Evolutionary conservation across 306 rosid species (phyloP), one percentile per base, ranked within the genome.

Genomic region (Inga leiocalycina): DNA sequence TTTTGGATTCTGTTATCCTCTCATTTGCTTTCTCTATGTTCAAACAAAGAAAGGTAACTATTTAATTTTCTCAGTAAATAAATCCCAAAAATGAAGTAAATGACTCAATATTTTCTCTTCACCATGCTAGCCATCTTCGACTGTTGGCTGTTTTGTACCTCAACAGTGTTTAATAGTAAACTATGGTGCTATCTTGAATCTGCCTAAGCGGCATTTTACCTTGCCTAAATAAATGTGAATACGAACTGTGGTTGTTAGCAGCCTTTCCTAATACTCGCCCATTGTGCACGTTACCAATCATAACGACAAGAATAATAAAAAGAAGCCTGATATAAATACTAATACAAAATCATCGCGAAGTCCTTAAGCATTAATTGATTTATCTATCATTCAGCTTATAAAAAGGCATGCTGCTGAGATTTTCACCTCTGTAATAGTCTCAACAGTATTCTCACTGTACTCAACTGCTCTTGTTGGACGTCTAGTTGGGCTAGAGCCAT

Each of bases 1-100:
- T 96, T 91, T 87, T 96, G 90, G 99, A 98, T 65, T 90, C 98
- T 82, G 98, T 93, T 45, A 96, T 96, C 85, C 98, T 96, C 84
- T 96, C 99, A 59, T 96, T 96, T 85, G 91, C 99, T 82, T 96
- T 96, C 91, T 96, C 98, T 45, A 96, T 96, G 98, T 96, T 93
- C 87, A 92, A 92, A 83, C 99, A 96, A 89, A 92, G 94, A 85
- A 93, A 92, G 99, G 98, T 95, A 92, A 68, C 57, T 64, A 78
- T 46, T 62, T 69, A 79, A 61, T 43, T 51, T 78, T 77, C 74
- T 79, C 71, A 39, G 22, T 54, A 45, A n/a, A 13, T 73, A 30
- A 74, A 54, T 74, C 67, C 45, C 71, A 37, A 22, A 34, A 44
- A 43, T 27, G 49, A 73, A 77, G 62, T 56, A 22, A 71, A 67